A percentile compares a stretch with the other conserved stretches of the same genome.
Conservation (phyloP, 2,329 filamentous ascomycete genomes). For the Phyllosticta capitalensis region DNA sequence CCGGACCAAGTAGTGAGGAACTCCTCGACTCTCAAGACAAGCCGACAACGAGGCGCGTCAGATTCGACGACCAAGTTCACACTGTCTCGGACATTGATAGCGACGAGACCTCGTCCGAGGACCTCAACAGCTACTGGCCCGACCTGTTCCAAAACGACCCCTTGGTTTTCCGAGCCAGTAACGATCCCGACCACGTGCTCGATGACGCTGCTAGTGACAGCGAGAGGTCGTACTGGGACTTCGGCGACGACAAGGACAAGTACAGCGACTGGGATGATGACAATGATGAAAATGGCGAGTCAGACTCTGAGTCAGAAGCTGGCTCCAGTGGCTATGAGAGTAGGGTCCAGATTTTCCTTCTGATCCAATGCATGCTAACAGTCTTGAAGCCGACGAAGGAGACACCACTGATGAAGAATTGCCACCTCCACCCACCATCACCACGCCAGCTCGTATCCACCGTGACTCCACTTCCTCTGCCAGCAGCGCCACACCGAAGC, state of each 20-base stretch:
- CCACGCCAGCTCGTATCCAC: constrained; percentile 32
- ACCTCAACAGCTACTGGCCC: constrained; percentile 60
- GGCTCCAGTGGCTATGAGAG: constrained; percentile 49
- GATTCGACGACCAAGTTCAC: constrained; percentile 57
- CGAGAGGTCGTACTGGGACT: constrained; percentile 53
- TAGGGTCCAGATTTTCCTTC: constrained; percentile 32
- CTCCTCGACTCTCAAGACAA: constrained; percentile 15
- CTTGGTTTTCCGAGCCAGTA: constrained; percentile 61
- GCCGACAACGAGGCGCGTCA: constrained; percentile 52
- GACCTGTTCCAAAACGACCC: constrained; percentile 72
- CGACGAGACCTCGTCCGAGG: constrained; percentile 37
- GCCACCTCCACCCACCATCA: constrained; percentile 37
- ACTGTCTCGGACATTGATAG: constrained; percentile 45
- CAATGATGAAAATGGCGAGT: constrained; percentile 15
- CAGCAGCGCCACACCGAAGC: constrained; percentile 26
- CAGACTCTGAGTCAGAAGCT: constrained; percentile 32
- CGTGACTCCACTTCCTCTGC: constrained; percentile 40
- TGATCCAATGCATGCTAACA: constrained; percentile 34
- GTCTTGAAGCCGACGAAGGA: constrained; percentile 44
- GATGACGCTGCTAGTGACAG: constrained; percentile 39
- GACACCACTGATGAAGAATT: constrained; percentile 53
- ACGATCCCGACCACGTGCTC: constrained; percentile 45
- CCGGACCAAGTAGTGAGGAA: neutral
- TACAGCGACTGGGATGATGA: constrained; percentile 20
- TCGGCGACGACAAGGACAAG: constrained; percentile 38